Conservation (phyloP, 345 rosid genomes). For the Hypericum perforatum region DNA sequence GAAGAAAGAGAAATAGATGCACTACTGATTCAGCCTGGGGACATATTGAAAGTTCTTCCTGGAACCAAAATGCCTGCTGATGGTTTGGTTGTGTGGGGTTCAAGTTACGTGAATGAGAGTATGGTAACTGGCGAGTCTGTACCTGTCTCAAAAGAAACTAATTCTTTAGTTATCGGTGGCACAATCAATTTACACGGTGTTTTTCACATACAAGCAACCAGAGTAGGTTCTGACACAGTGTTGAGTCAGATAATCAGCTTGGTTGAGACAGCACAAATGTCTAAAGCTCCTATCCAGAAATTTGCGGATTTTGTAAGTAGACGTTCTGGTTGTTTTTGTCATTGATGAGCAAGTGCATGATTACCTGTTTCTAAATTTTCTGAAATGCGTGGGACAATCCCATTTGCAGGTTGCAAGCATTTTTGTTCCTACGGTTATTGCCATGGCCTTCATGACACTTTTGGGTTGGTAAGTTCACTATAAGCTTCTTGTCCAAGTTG, state of each 20-base stretch:
- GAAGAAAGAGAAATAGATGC: conserved; percentile 94
- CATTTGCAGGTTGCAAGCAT: conserved; percentile 85
- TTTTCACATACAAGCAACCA: conserved; percentile 76
- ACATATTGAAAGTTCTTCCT: conserved; percentile 84
- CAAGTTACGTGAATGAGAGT: conserved; percentile 92
- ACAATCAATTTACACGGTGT: conserved; percentile 93
- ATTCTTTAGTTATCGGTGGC: conserved; percentile 77
- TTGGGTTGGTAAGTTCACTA: conserved; percentile 66
- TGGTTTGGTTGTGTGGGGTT: conserved; percentile 88
- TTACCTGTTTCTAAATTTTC: no score
- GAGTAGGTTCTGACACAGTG: conserved; percentile 87
- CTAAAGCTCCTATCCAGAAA: conserved; percentile 98
- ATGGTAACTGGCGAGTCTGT: conserved; percentile 96
- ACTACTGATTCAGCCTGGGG: conserved; percentile 86
- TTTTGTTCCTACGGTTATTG: conserved; percentile 82
- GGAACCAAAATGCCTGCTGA: conserved; percentile 96
- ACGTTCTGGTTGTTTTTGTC: neutral
- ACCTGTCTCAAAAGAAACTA: conserved; percentile 70
- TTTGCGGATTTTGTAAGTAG: conserved; percentile 92
- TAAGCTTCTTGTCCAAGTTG: conserved; percentile 2
- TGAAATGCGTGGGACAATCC: no score
- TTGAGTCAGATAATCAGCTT: conserved; percentile 93
- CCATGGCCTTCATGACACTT: conserved; percentile 61
- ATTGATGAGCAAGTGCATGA: neutral
- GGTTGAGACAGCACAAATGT: conserved; percentile 98